Percentiles rank a stretch among this genome's conserved stretches.
These are phyloP conservation scores for Fusarium solani-melongenae DNA, from an alignment of 2,329 filamentous ascomycete species.

Conservation along the genomic window DNA sequence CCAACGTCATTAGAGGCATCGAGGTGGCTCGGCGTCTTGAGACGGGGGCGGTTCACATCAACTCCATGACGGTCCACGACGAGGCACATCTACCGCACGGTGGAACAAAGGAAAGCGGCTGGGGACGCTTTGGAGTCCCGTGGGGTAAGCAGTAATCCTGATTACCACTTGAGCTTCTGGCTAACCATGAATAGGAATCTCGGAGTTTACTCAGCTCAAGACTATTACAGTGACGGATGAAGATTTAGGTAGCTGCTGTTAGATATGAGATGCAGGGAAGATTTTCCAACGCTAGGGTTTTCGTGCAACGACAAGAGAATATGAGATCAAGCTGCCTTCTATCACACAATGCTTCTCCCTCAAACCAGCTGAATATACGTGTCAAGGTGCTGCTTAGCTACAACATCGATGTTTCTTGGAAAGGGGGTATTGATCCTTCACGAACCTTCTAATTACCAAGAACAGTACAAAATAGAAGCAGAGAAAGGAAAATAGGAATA, in stretches of 20 bases:
- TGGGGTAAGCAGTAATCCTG: neutral
- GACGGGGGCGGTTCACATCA: slow-evolving; percentile 10
- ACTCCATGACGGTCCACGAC: slow-evolving; percentile 21
- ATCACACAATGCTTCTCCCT: neutral
- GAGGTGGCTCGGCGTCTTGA: neutral
- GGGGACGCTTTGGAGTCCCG: slow-evolving; percentile 8
- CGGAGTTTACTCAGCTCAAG: neutral
- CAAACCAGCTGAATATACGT: neutral
- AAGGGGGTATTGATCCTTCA: too few species aligned
- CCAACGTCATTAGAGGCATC: neutral
- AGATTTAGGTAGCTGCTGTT: neutral
- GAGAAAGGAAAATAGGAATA: too few species aligned
- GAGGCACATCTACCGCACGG: slow-evolving; percentile 19
- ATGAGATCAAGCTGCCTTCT: neutral
- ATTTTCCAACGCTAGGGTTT: neutral
- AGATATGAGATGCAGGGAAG: neutral
- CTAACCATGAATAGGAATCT: neutral
- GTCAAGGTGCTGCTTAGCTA: neutral
- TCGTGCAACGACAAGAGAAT: neutral
- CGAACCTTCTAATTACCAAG: too few species aligned
- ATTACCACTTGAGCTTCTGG: neutral
- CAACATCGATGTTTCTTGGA: too few species aligned
- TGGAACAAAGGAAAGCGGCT: slow-evolving; percentile 22
- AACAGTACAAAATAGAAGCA: too few species aligned
- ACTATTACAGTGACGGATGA: neutral